Evolutionary conservation across 2,329 filamentous ascomycete species (phyloP).

Genomic region (Madurella mycetomatis): DNA sequence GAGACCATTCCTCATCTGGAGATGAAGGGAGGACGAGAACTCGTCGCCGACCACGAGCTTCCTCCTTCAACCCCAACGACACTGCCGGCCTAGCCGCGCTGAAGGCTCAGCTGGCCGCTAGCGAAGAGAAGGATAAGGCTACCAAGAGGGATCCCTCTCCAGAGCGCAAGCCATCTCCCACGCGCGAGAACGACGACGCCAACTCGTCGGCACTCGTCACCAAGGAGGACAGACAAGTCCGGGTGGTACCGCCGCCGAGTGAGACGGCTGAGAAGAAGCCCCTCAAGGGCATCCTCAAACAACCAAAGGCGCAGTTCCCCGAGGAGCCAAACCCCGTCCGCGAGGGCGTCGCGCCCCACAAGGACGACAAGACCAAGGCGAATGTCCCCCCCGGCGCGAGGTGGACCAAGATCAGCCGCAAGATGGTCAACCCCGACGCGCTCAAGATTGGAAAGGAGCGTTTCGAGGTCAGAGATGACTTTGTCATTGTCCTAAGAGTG

Average conservation of each 20-base stretch:
- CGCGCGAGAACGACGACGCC: constrained; percentile 18
- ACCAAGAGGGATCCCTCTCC: constrained; percentile 22
- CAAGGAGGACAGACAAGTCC: constrained; percentile 45
- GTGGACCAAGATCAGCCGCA: constrained; percentile 90
- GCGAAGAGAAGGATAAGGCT: constrained; percentile 16
- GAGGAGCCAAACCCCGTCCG: constrained; percentile 78
- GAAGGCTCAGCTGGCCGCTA: constrained; percentile 43
- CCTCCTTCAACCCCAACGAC: constrained; percentile 51
- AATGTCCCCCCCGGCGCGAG: constrained; percentile 74
- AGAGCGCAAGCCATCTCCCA: constrained; percentile 22
- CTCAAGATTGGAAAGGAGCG: constrained; percentile 82
- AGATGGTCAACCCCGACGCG: constrained; percentile 84
- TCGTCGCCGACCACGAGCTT: constrained; percentile 36
- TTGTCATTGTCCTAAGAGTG: constrained; percentile 87
- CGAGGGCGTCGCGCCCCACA: constrained; percentile 90
- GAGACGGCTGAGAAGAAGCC: constrained; percentile 60
- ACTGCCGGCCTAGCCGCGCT: constrained; percentile 46
- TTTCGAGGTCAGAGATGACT: constrained; percentile 87
- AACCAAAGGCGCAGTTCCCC: constrained; percentile 76
- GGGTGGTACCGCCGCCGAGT: constrained; percentile 69
- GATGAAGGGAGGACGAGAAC: constrained; percentile 35
- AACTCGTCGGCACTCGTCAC: constrained; percentile 18
- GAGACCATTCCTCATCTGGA: constrained; percentile 40
- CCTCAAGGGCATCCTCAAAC: constrained; percentile 80
- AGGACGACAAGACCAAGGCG: constrained; percentile 71